Conservation (phyloP, 2,329 filamentous ascomycete genomes). For the Arthroderma sp. region DNA sequence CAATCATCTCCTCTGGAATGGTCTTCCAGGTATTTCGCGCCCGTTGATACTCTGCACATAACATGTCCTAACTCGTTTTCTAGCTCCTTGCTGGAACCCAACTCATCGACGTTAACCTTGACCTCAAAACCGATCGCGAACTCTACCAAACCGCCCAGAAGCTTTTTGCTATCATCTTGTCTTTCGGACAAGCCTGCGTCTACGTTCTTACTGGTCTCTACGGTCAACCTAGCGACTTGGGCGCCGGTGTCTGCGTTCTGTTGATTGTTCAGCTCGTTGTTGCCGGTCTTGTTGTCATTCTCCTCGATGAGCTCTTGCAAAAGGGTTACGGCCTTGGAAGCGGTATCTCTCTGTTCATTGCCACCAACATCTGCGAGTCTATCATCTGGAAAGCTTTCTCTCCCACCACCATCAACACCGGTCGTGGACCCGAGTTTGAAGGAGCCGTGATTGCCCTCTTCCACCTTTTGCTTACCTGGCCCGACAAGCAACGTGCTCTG, state of each 20-base stretch:
- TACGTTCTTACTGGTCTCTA: slow-evolving; percentile 98
- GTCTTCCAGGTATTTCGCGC: slow-evolving; percentile 63
- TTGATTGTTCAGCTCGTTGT: slow-evolving; percentile 96
- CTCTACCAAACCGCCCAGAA: slow-evolving; percentile 99
- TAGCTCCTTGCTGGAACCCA: slow-evolving; percentile 93
- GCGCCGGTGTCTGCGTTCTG: slow-evolving; percentile 95
- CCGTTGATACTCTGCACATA: neutral
- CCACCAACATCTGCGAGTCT: slow-evolving; percentile 99
- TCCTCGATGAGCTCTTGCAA: slow-evolving; percentile 96
- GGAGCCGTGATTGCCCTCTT: slow-evolving; percentile 17
- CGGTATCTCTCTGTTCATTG: slow-evolving; percentile 98
- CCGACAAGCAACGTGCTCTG: slow-evolving; percentile 97
- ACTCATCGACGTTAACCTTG: slow-evolving; percentile 99
- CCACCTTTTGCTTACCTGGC: slow-evolving; percentile 55
- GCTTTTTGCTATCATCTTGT: slow-evolving; percentile 93
- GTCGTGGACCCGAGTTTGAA: slow-evolving; percentile 78
- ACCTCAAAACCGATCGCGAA: slow-evolving; percentile 99
- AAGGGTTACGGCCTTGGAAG: slow-evolving; percentile 98
- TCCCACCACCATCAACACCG: slow-evolving; percentile 97
- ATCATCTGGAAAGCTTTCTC: slow-evolving; percentile 99
- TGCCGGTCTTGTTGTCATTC: slow-evolving; percentile 95
- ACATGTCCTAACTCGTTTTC: neutral
- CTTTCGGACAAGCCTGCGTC: slow-evolving; percentile 92
- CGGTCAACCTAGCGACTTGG: slow-evolving; percentile 89
- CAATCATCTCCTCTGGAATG: slow-evolving; percentile 99